A percentile compares a stretch with the other conserved stretches of the same genome.
These are phyloP conservation scores for Aspergillus vadensis DNA, from an alignment of 2,329 filamentous ascomycete species.

Conservation along the genomic window DNA sequence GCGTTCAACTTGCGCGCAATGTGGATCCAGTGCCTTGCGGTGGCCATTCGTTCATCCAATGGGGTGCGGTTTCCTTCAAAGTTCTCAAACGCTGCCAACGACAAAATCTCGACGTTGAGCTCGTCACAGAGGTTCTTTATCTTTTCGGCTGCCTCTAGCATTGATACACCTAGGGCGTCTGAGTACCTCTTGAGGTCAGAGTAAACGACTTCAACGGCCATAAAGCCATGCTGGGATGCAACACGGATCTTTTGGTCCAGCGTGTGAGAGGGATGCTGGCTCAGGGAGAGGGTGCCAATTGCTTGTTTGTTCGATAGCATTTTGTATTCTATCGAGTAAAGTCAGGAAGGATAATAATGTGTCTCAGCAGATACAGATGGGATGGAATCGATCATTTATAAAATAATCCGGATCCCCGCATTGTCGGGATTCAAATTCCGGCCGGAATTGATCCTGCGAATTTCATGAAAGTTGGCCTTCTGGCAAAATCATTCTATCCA, in stretches of 20 bases:
- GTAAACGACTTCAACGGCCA: constrained; percentile 37
- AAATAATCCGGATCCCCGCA: neutral
- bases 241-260: constrained; percentile 35
- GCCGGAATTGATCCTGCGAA: neutral
- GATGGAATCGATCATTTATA: neutral
- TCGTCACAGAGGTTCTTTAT: constrained; percentile 24
- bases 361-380: too few species aligned
- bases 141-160: constrained; percentile 21
- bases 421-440: neutral
- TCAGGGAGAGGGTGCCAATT: constrained; percentile 34
- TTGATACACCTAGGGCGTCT: constrained; percentile 17
- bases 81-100: constrained; percentile 40
- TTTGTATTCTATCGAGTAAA: neutral
- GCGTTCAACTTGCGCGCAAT: constrained; percentile 29
- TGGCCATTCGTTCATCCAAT: constrained; percentile 29
- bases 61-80: constrained; percentile 37
- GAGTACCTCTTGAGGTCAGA: constrained; percentile 31
- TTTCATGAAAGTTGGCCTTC: too few species aligned
- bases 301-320: constrained; percentile 31
- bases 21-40: constrained; percentile 36
- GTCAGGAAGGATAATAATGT: neutral
- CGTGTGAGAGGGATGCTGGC: constrained; percentile 31
- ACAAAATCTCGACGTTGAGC: constrained; percentile 27
- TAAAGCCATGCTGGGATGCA: constrained; percentile 29
- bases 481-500: too few species aligned